phyloP scores from a whole-genome alignment of 2,329 filamentous ascomycete genomes.

The Botryotinia globosa region DNA sequence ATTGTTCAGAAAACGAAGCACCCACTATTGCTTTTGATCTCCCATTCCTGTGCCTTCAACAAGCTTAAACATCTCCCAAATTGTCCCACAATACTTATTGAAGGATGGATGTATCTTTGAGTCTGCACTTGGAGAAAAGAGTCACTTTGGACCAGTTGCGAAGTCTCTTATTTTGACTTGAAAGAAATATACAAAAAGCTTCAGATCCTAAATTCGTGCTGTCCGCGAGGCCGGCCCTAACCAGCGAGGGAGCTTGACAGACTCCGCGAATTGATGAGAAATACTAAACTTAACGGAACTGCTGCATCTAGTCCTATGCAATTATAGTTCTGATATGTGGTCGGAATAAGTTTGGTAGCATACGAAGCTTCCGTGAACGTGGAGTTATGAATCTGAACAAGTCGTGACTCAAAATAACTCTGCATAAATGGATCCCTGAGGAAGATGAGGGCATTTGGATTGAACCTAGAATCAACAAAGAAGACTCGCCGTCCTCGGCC shows the following conservation, averaged over 20 bases:
- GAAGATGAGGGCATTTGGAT: background rate
- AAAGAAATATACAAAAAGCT: background rate
- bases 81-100: background rate
- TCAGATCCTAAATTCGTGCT: background rate
- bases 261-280: background rate
- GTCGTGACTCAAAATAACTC: background rate
- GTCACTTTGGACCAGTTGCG: background rate
- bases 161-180: background rate
- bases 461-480: no score
- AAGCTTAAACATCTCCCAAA: background rate
- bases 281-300: background rate
- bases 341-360: rapidly evolving
- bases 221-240: no score
- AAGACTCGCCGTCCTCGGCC: background rate
- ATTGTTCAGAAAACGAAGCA: background rate
- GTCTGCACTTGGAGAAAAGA: background rate
- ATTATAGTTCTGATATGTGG: background rate
- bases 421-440: background rate
- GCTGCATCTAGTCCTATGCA: background rate
- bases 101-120: background rate
- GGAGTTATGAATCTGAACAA: background rate
- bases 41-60: background rate
- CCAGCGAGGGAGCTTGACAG: no score
- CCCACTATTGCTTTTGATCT: background rate
- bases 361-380: background rate